Percentiles rank a stretch among this genome's conserved stretches.
Evolutionary conservation across 202 grass and related monocot species (phyloP).

Genomic region (Zoysia matrella): DNA sequence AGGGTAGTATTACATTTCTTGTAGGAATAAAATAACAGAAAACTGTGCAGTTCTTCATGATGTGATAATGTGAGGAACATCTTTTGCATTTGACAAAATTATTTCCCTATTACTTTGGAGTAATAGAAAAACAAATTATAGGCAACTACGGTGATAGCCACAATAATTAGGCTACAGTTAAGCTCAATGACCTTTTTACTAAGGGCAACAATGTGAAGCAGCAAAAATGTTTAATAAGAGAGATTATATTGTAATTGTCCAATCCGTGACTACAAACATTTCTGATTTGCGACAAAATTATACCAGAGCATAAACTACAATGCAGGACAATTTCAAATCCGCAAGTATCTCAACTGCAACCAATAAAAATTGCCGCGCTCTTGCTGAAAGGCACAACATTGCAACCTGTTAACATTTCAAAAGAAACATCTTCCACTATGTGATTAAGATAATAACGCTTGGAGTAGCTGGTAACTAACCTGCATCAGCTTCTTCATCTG

Average conservation of each 20-base stretch:
- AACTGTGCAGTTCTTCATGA: constrained; percentile 27
- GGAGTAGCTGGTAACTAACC: constrained; percentile 47
- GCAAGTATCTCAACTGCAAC: neutral
- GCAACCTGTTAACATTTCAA: neutral
- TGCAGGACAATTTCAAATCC: neutral
- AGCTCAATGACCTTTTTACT: constrained; percentile 8
- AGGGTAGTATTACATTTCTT: neutral
- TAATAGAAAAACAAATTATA: too few species aligned
- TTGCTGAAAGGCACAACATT: neutral
- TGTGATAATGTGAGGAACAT: neutral
- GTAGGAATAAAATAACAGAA: constrained; percentile 18
- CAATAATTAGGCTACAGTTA: neutral
- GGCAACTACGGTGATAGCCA: too few species aligned
- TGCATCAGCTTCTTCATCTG: constrained; percentile 66
- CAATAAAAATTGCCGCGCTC: neutral
- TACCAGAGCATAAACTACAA: neutral
- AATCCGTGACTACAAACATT: constrained; percentile 18
- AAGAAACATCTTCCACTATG: neutral
- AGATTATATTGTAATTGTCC: constrained; percentile 10
- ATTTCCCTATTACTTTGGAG: neutral
- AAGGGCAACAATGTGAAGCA: constrained; percentile 1
- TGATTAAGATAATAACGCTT: neutral
- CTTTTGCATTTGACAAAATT: constrained; percentile 5
- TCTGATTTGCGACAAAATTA: constrained; percentile 7
- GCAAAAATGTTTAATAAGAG: neutral